Evolutionary conservation across 148 eudicot species (phyloP), one percentile per base, ranked within the genome.

Genomic region (Nepenthes gracilis): DNA sequence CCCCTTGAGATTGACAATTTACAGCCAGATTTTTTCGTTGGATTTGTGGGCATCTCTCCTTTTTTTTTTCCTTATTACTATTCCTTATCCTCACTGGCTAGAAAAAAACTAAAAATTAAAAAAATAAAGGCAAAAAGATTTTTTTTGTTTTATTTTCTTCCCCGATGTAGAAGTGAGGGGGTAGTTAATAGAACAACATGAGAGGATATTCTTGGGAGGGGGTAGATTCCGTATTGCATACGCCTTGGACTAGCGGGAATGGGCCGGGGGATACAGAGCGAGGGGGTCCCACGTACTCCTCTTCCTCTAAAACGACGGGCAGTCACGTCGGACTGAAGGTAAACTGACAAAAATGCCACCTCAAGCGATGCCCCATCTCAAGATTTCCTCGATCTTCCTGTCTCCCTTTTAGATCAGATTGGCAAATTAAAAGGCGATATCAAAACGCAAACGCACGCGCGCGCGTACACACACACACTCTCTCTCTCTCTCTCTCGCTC

Each of bases 321-420:
- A 52, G n/a, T 32, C 23, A 23, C 32, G 55, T 52, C 55, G 55
- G 55, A 52, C 4, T 52, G 55, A 52, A 50, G 53, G 43, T 56
- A 59, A 75, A 15, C 6, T 60, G 83, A 73, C 75, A 81, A 75
- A 77, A 47, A 51, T n/a, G 69, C 64, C 63, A 73, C 52, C 74
- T 74, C 77, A 67, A 74, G 38, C 36, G n/a, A 67, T 75, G 75
- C 74, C 86, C 86, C 77, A 77, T 79, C 66, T 64, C 58, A 69
- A 77, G 83, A 83, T 83, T 70, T 78, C 54, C 15, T 73, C 55
- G 57, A 59, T 81, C 81, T 67, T 72, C 64, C 70, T 84, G 86
- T 71, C 90, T 68, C 80, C 14, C 74, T 35, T 70, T 61, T 52
- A 7, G 15, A 52, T 52, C 55, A 52, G 55, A 52, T 12, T 40